These are phyloP conservation scores for Colletotrichum coccodes DNA, from an alignment of 2,329 filamentous ascomycete species.

Conservation along the genomic window DNA sequence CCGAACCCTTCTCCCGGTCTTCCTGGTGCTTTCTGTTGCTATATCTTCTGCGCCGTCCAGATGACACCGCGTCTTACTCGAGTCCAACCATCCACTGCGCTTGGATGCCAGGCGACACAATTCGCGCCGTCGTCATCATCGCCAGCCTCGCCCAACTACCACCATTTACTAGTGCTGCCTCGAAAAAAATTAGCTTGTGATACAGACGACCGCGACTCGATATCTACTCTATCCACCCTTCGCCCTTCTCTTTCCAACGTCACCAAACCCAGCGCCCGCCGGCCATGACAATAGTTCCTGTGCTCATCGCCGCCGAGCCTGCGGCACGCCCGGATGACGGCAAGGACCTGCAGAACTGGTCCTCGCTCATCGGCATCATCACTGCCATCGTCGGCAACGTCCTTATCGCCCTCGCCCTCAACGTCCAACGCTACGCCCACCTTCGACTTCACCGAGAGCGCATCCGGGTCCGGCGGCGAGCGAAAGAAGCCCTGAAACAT, in stretches of 20 bases:
- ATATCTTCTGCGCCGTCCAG: conserved; percentile 18
- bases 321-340: conserved; percentile 43
- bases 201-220: neutral
- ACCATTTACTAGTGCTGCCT: neutral
- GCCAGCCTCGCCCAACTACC: conserved; percentile 24
- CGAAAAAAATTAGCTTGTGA: conserved; percentile 7
- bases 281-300: conserved; percentile 17
- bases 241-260: neutral
- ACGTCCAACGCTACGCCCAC: conserved; percentile 96
- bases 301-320: conserved; percentile 27
- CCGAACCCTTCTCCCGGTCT: neutral
- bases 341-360: conserved; percentile 77
- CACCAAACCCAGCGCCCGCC: neutral
- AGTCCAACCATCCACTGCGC: conserved; percentile 24
- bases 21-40: neutral
- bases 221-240: neutral
- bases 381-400: conserved; percentile 94
- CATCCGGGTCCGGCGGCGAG: conserved; percentile 64
- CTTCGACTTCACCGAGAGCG: conserved; percentile 81
- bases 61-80: conserved; percentile 27
- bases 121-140: conserved; percentile 21
- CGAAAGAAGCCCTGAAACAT: conserved; percentile 63
- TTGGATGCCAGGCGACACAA: conserved; percentile 26
- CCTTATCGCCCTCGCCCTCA: conserved; percentile 93
- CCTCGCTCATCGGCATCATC: conserved; percentile 92